Base-by-base conservation (phyloP, 768 basidiomycete genomes). In the Pulveroboletus sp. region DNA sequence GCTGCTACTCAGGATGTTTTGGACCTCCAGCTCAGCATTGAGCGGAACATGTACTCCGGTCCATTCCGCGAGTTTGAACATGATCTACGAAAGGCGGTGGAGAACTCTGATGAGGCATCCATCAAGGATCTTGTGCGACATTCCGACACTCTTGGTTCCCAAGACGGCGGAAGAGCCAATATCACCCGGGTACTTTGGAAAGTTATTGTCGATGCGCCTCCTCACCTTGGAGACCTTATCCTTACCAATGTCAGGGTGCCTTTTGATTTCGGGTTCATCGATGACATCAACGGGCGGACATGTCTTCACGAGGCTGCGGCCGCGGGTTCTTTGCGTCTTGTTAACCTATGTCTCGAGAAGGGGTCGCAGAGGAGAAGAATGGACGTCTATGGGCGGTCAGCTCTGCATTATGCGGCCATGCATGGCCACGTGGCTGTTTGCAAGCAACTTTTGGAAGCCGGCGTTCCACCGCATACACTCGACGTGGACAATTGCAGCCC, bases 161-260 rank as follows among this genome's bases (percentile, higher is more conserved):
- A 82, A 64, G 69, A 72, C 52, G 81, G 78, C 49, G 76, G 82
- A 10, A 80, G 76, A 58, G 75, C 73, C 24, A 84, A 89, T 56
- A 80, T 96, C 27, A 86, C 89, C 31, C 82, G 96, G n/a, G 91
- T 98, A 31, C 73, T 98, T 15, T 99, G 96, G 96, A 88, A 91
- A 62, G 84, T 90, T 12, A 82, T 89, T 51, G 81, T 93, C 44
- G 87, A 90, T 54, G 89, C 92, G 8, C 83, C 85, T 40, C 67
- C 74, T 3, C 78, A 80, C n/a, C 72, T 89, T 38, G 85, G 79
- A 17, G 84, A 91, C 60, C 71, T 91, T 43, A 86, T 93, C 40
- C 71, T 93, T 27, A 71, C 82, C 30, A 81, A 85, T 14, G 69
- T 86, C 17, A 73, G 75, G 24, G 72, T 70, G 12, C 82, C 85